phyloP scores from a whole-genome alignment of 176 grass and related monocot species.

The Olyra latifolia region DNA sequence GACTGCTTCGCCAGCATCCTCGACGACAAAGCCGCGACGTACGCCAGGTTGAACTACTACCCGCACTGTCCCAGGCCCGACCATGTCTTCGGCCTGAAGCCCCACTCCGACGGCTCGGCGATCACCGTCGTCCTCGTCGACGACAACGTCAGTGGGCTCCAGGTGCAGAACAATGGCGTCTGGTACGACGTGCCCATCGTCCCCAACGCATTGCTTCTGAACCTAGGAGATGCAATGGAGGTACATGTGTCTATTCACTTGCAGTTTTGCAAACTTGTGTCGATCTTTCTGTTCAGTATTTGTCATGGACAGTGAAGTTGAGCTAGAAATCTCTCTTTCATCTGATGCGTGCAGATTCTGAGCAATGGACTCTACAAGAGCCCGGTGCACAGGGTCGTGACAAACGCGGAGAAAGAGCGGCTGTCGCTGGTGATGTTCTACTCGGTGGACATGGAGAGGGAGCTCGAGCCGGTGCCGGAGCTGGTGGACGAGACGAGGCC shows the following conservation, averaged over 20 bases:
- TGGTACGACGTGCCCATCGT: constrained; percentile 55
- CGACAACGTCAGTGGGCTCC: constrained; percentile 46
- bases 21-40: constrained; percentile 11
- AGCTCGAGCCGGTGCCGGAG: constrained; percentile 37
- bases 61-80: constrained; percentile 45
- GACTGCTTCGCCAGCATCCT: constrained; percentile 30
- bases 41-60: constrained; percentile 54
- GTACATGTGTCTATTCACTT: constrained; percentile 1
- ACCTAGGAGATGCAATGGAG: constrained; percentile 49
- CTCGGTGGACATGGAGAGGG: constrained; percentile 23
- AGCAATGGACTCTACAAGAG: constrained; percentile 45
- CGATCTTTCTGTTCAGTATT: not conserved
- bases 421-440: constrained; percentile 58
- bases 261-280: not conserved
- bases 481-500: constrained; percentile 36
- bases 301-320: not conserved
- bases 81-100: constrained; percentile 44
- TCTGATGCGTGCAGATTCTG: constrained; percentile 38
- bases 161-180: constrained; percentile 19
- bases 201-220: constrained; percentile 42
- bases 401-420: constrained; percentile 13
- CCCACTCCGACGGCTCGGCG: constrained; percentile 45
- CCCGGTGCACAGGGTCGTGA: constrained; percentile 44
- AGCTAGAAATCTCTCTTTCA: not conserved
- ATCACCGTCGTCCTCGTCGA: constrained; percentile 49